Evolutionary conservation across 1,284 basidiomycete genomes (phyloP).

Genomic region (Pseudozyma flocculosa): DNA sequence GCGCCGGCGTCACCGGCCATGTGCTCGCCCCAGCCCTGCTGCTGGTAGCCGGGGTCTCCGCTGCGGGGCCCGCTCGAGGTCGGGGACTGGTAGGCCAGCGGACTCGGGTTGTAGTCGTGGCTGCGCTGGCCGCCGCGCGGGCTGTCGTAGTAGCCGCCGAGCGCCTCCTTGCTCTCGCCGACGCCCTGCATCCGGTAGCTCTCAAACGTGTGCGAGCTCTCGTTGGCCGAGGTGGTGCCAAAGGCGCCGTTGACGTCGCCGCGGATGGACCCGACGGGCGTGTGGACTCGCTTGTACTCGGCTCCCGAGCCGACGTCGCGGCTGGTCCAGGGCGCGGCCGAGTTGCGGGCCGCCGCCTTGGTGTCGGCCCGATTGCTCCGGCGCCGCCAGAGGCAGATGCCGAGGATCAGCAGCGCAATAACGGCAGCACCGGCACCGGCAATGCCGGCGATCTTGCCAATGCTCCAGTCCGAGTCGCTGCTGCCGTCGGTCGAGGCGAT

Average conservation of each 20-base stretch:
- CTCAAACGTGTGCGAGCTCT: slow-evolving; percentile 43
- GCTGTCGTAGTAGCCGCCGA: slow-evolving; percentile 45
- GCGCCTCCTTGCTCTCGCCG: slow-evolving; percentile 31
- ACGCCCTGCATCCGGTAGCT: slow-evolving; percentile 46
- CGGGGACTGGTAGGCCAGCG: slow-evolving; percentile 27
- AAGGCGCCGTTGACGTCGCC: slow-evolving; percentile 24
- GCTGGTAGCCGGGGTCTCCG: slow-evolving; percentile 16
- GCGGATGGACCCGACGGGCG: slow-evolving; percentile 26
- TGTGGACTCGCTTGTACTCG: slow-evolving; percentile 52
- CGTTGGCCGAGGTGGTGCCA: slow-evolving; percentile 18
- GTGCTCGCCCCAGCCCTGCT: slow-evolving; percentile 50
- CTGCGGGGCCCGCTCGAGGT: background rate
- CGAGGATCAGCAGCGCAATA: slow-evolving; percentile 32
- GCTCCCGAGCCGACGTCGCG: slow-evolving; percentile 29
- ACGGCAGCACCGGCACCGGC: slow-evolving; percentile 45
- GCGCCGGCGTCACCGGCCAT: slow-evolving; percentile 47
- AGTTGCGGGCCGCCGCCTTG: slow-evolving; percentile 19
- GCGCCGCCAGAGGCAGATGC: slow-evolving; percentile 44
- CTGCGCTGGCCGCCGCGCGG: slow-evolving; percentile 26
- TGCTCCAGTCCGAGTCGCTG: slow-evolving; percentile 26
- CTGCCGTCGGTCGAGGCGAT: slow-evolving; percentile 7
- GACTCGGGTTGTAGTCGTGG: slow-evolving; percentile 15
- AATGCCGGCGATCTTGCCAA: slow-evolving; percentile 48
- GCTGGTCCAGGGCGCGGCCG: slow-evolving; percentile 29
- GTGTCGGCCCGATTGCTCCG: slow-evolving; percentile 16